phyloP scores from a whole-genome alignment of 345 rosid genomes.

The Citrus medica region DNA sequence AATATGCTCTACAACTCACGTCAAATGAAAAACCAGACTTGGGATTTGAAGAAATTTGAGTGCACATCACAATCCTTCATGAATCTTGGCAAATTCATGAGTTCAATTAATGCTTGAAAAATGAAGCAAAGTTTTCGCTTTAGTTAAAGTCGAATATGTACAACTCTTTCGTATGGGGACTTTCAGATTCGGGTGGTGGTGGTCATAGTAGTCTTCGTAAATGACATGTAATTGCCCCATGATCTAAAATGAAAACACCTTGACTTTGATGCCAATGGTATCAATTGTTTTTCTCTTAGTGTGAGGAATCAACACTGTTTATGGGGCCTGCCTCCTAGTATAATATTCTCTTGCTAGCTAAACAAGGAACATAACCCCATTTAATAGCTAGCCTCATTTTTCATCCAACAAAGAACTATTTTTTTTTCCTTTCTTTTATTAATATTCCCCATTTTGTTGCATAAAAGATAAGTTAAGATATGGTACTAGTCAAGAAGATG shows the following conservation, averaged over 20 bases:
- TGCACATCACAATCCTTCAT: conserved; percentile 7
- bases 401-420: not conserved
- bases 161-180: not conserved
- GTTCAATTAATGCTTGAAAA: not conserved
- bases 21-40: not conserved
- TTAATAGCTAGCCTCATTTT: not conserved
- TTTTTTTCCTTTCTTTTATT: not conserved
- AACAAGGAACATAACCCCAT: conserved; percentile 1
- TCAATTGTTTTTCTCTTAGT: not conserved
- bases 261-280: conserved; percentile 15
- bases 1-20: conserved; percentile 13
- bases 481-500: not conserved
- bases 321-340: not conserved
- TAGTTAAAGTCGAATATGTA: conserved; percentile 1
- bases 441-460: not conserved
- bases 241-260: not conserved
- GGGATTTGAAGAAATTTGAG: not conserved
- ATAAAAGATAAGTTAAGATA: not conserved
- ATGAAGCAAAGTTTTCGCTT: conserved; percentile 1
- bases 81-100: not conserved
- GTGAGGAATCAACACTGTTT: conserved; percentile 5
- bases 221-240: not conserved
- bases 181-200: not conserved
- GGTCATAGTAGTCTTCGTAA: not conserved
- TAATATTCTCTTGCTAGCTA: not conserved